Evolutionary conservation across 169 alveolate species (phyloP).

Genomic region (Blepharisma undulans): DNA sequence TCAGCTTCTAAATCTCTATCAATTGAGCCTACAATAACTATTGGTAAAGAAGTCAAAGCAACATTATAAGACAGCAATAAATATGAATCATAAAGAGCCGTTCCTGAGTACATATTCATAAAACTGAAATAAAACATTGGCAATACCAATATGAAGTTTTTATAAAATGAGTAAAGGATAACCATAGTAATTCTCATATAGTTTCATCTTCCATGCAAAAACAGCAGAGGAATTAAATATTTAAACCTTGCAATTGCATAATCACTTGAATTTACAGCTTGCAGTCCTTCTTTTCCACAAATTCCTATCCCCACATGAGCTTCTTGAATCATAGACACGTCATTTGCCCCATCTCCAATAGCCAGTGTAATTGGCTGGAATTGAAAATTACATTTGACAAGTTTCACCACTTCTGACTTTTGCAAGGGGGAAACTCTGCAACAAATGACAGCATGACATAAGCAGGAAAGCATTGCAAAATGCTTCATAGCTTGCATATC

Average conservation of each 20-base stretch:
- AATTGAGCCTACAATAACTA: slow-evolving; percentile 81
- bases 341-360: slow-evolving; percentile 88
- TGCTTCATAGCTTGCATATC: neutral
- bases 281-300: slow-evolving; percentile 73
- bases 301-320: slow-evolving; percentile 83
- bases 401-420: slow-evolving; percentile 86
- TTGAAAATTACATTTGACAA: slow-evolving; percentile 60
- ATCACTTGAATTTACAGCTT: slow-evolving; percentile 78
- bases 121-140: slow-evolving; percentile 93
- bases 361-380: slow-evolving; percentile 62
- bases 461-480: slow-evolving; percentile 5
- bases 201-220: slow-evolving; percentile 75
- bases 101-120: slow-evolving; percentile 92
- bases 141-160: slow-evolving; percentile 93
- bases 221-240: slow-evolving; percentile 60
- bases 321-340: slow-evolving; percentile 74
- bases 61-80: slow-evolving; percentile 93
- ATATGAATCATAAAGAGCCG: slow-evolving; percentile 94
- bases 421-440: slow-evolving; percentile 98
- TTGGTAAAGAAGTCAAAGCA: slow-evolving; percentile 93
- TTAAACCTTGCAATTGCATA: slow-evolving; percentile 75
- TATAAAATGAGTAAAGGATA: slow-evolving; percentile 96
- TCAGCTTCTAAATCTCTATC: slow-evolving; percentile 55
- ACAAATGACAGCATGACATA: slow-evolving; percentile 87
- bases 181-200: slow-evolving; percentile 68